Percentiles rank a stretch among this genome's conserved stretches.
These are phyloP conservation scores for Backusella macrospora DNA, from an alignment of 192 early-diverging fungal species.

Conservation along the genomic window DNA sequence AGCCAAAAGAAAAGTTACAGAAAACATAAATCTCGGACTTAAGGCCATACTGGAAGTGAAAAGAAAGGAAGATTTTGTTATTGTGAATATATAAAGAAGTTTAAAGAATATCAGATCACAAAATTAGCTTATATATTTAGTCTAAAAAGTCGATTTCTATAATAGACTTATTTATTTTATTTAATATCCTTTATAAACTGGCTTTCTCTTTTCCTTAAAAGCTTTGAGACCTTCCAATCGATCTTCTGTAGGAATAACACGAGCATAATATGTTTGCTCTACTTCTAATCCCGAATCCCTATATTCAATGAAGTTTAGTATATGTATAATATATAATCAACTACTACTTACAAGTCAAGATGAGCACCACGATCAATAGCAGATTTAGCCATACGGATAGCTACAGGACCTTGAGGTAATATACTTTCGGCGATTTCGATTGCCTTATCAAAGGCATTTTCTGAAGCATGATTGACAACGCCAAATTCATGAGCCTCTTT, in stretches of 20 bases:
- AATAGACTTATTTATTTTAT: background rate
- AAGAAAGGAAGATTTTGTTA: too few species aligned
- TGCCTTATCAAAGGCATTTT: slow-evolving; percentile 72
- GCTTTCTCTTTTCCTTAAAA: slow-evolving; percentile 43
- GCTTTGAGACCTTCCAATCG: slow-evolving; percentile 81
- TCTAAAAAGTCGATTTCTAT: too few species aligned
- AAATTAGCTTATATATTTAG: too few species aligned
- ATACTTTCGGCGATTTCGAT: slow-evolving; percentile 80
- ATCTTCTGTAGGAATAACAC: slow-evolving; percentile 94
- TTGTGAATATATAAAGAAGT: background rate
- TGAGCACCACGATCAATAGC: slow-evolving; percentile 84
- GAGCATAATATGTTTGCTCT: slow-evolving; percentile 94
- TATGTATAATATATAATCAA: background rate
- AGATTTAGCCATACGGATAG: slow-evolving; percentile 87
- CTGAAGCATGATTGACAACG: slow-evolving; percentile 80
- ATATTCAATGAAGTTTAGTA: background rate
- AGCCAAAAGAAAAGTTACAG: too few species aligned
- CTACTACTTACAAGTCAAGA: slow-evolving; percentile 68
- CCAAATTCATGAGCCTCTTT: slow-evolving; percentile 65
- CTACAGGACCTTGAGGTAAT: slow-evolving; percentile 81
- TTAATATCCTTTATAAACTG: slow-evolving; percentile 40
- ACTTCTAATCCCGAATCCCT: slow-evolving; percentile 84
- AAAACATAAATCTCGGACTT: too few species aligned
- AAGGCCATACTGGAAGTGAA: too few species aligned
- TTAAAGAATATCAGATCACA: too few species aligned